Percentiles rank a stretch among this genome's conserved stretches.
Evolutionary conservation across 306 rosid species (phyloP).

Genomic region (Quercus rubra): DNA sequence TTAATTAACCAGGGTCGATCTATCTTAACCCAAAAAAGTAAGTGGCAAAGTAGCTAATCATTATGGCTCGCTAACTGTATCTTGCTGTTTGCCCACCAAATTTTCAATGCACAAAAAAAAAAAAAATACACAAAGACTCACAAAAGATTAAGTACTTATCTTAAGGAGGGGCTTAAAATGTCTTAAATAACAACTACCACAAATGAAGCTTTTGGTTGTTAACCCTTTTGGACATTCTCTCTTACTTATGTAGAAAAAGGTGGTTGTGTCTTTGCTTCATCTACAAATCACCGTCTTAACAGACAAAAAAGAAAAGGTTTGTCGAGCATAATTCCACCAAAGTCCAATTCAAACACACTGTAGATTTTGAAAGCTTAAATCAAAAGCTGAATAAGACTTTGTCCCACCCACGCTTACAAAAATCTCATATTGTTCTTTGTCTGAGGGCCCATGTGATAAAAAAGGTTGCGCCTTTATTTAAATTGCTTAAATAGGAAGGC

Average conservation of each 20-base stretch:
- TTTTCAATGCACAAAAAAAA: too few relatives aligned
- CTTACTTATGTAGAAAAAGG: background rate
- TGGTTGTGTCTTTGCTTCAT: slow-evolving; percentile 26
- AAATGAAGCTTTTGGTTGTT: slow-evolving; percentile 9
- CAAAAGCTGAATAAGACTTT: background rate
- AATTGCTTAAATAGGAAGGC: background rate
- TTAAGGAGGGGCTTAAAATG: too few relatives aligned
- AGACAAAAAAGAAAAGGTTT: slow-evolving; percentile 17
- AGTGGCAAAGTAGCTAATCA: too few relatives aligned
- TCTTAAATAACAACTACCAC: slow-evolving; percentile 6
- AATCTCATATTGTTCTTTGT: slow-evolving; percentile 1
- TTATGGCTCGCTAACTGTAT: too few relatives aligned
- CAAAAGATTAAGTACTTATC: too few relatives aligned
- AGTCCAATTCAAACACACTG: slow-evolving; percentile 24
- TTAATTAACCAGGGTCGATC: too few relatives aligned
- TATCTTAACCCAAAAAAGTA: too few relatives aligned
- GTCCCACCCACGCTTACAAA: slow-evolving; percentile 15
- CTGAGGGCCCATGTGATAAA: background rate
- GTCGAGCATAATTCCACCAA: slow-evolving; percentile 35
- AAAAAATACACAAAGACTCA: too few relatives aligned
- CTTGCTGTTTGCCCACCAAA: too few relatives aligned
- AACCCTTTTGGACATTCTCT: slow-evolving; percentile 27
- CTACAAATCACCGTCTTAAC: slow-evolving; percentile 38
- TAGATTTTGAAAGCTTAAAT: slow-evolving; percentile 11
- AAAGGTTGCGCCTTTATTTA: background rate